Conservation (phyloP, 78 protist genomes). For the Dictyostelium brefeldianum region DNA sequence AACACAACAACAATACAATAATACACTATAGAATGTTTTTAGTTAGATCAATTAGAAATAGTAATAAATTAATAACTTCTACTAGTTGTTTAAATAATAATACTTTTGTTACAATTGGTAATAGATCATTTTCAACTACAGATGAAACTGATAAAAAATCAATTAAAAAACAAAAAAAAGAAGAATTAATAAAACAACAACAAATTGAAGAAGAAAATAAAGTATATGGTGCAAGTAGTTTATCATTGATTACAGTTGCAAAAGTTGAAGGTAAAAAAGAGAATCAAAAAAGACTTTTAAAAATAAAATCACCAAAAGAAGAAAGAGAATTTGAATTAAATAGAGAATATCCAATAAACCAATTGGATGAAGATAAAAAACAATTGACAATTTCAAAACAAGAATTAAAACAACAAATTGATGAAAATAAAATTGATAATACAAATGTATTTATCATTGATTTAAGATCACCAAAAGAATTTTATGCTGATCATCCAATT, state of each 20-base stretch:
- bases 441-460: slow-evolving; percentile 27
- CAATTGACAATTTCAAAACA: not conserved
- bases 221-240: slow-evolving; percentile 18
- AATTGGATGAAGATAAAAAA: not conserved
- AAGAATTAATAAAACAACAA: not conserved
- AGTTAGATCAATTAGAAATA: slow-evolving; percentile 9
- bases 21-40: not conserved
- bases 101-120: not conserved
- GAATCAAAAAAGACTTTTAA: slow-evolving; percentile 29
- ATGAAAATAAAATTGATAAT: not conserved
- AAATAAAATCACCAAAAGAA: slow-evolving; percentile 18
- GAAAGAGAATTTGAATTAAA: slow-evolving; percentile 6
- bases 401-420: not conserved
- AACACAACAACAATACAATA: too few species aligned
- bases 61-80: not conserved
- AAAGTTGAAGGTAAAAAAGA: not conserved
- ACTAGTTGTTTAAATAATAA: not conserved
- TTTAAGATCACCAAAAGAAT: slow-evolving; percentile 70
- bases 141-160: not conserved
- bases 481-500: slow-evolving; percentile 69
- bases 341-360: not conserved
- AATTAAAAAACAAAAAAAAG: not conserved
- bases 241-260: not conserved
- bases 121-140: slow-evolving; percentile 28
- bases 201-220: slow-evolving; percentile 4